Percentiles rank a stretch among this genome's conserved stretches.
Evolutionary conservation across 73 alveolate genomes (phyloP).

Genomic region (Breviolum minutum): DNA sequence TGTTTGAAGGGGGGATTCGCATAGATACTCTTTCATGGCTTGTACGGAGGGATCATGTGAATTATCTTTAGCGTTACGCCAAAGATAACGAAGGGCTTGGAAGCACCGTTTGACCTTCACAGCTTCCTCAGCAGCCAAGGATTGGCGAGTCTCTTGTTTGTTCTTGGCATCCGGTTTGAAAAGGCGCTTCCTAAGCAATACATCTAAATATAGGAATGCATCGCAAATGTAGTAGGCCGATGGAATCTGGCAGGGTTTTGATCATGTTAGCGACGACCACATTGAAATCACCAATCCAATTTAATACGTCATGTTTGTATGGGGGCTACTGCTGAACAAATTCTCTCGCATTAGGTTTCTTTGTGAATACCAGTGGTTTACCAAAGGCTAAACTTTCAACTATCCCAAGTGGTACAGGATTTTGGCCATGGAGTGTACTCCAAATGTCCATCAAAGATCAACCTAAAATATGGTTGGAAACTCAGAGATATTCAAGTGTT

Average conservation of each 20-base stretch:
- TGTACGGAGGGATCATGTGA: background rate
- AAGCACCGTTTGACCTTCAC: background rate
- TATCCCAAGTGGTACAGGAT: no score
- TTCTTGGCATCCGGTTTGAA: background rate
- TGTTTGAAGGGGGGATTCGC: background rate
- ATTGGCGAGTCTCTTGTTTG: background rate
- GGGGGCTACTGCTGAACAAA: no score
- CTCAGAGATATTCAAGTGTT: background rate
- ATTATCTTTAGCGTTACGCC: background rate
- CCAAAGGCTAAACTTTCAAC: no score
- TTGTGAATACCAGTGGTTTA: background rate
- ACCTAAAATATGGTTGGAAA: background rate
- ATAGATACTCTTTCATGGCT: background rate
- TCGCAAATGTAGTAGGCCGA: background rate
- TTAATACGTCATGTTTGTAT: no score
- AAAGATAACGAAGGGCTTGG: background rate
- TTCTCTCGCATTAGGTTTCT: no score
- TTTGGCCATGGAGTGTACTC: background rate
- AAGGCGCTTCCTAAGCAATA: background rate
- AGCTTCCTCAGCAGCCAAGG: background rate
- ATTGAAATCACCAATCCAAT: background rate
- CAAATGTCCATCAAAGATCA: no score
- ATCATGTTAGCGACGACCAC: background rate
- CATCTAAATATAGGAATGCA: background rate
- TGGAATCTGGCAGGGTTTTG: constrained; percentile 9